Base-by-base conservation (phyloP, 345 rosid species). In the Eucalyptus pauciflora region DNA sequence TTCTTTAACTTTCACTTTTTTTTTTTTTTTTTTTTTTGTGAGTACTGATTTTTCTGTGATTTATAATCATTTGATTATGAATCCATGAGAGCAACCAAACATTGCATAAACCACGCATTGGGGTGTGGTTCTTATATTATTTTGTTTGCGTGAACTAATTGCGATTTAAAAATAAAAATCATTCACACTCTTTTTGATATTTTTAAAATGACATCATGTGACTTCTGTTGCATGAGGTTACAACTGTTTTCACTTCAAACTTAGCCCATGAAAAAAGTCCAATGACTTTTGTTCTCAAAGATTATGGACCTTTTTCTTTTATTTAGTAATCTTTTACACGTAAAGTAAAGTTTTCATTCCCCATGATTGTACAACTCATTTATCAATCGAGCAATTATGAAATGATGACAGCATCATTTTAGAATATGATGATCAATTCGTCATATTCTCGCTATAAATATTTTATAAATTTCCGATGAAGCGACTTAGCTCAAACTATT, bases 401-500 rank as follows among this genome's bases (percentile, higher is more conserved):
- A n/a, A n/a, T n/a, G 62, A 56, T 22, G 62, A 3, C 0, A 5
- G 5, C 27, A 22, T 9, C 3, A 56, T 56, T 56, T 9, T 18
- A 52, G 18, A 7, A 52, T 17, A 52, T 18, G 24, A 5, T 52
- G 25, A 52, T 52, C 0, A 20, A 2, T 52, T 4, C 25, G 3
- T 52, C 10, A 0, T 52, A 52, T 18, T 18, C 0, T 0, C 4
- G 0, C 58, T 20, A 52, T 52, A 20, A 52, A 52, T 52, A 52
- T 52, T 52, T 52, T 52, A 25, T 52, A 52, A 52, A 52, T 52
- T 52, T 52, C 20, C 20, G 58, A 52, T 52, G 20, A 52, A 52
- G 20, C 0, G 2, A 20, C 25, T 52, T 8, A 52, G 0, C 58
- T 52, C 1, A 52, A 52, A 7, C 10, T 52, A 7, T 52, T 52